Percentiles rank a stretch among this genome's conserved stretches.
Conservation (phyloP, 495 filamentous ascomycete genomes). For the Aspergillus panamensis region DNA sequence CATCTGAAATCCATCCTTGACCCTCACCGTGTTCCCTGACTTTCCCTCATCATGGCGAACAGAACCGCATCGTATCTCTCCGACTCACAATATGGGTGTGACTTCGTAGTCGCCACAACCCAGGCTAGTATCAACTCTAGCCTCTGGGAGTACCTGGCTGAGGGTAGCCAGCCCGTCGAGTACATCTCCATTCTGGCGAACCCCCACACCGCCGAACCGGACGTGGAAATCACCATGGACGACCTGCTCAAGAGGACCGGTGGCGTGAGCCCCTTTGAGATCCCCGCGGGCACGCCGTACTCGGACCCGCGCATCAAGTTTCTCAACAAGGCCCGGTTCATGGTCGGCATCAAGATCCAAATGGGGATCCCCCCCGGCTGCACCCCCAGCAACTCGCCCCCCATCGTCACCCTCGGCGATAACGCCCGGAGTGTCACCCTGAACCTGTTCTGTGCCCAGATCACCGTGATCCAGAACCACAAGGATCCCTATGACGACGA, state of each 20-base stretch:
- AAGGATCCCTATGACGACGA: neutral
- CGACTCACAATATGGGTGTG: conserved; percentile 5
- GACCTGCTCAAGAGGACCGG: conserved; percentile 2
- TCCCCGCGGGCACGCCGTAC: neutral
- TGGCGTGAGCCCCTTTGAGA: conserved; percentile 8
- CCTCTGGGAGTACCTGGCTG: conserved; percentile 2
- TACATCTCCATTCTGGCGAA: conserved; percentile 10
- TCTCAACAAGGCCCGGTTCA: neutral
- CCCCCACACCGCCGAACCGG: neutral
- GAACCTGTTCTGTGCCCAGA: conserved; percentile 12
- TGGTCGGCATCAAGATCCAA: conserved; percentile 4
- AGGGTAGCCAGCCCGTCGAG: neutral
- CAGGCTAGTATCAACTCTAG: conserved; percentile 17
- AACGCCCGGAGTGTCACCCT: neutral
- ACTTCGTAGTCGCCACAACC: conserved; percentile 17
- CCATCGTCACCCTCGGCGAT: conserved; percentile 4
- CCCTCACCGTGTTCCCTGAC: neutral
- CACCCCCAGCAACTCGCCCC: neutral
- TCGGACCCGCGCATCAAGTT: neutral
- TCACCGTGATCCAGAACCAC: conserved; percentile 1
- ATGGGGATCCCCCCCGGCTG: conserved; percentile 7
- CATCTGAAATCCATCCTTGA: neutral
- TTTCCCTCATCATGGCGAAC: neutral
- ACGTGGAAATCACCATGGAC: neutral
- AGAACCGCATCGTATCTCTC: conserved; percentile 4